These are phyloP conservation scores for Peronospora tabacina DNA, from an alignment of 352 stramenopile genomes.

Conservation along the genomic window DNA sequence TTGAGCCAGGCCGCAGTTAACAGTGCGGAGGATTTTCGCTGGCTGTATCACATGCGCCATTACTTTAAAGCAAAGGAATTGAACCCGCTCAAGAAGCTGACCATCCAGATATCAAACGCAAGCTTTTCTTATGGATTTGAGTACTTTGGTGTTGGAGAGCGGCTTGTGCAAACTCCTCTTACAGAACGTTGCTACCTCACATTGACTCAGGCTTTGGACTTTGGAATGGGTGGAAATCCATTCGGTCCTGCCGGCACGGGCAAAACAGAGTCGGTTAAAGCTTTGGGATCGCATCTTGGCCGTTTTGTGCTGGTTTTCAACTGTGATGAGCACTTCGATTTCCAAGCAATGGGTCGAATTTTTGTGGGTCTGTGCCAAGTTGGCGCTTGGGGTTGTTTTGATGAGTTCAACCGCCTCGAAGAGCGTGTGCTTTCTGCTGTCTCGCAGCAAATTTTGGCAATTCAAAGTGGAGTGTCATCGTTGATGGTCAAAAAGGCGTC, in stretches of 20 bases:
- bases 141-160: slow-evolving; percentile 98
- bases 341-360: slow-evolving; percentile 98
- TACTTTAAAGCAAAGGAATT: slow-evolving; percentile 88
- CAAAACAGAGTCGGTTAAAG: slow-evolving; percentile 99
- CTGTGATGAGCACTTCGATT: slow-evolving; percentile 99
- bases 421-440: slow-evolving; percentile 99
- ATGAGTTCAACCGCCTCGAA: slow-evolving; percentile 99
- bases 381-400: slow-evolving; percentile 99
- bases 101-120: slow-evolving; percentile 97
- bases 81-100: slow-evolving; percentile 88
- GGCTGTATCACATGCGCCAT: slow-evolving; percentile 99
- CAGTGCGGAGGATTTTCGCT: slow-evolving; percentile 93
- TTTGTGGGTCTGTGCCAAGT: slow-evolving; percentile 99
- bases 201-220: slow-evolving; percentile 98
- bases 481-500: slow-evolving; percentile 53
- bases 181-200: slow-evolving; percentile 99
- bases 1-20: slow-evolving; percentile 84
- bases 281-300: slow-evolving; percentile 96
- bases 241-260: slow-evolving; percentile 99
- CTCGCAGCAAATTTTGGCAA: slow-evolving; percentile 99
- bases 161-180: slow-evolving; percentile 98
- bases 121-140: slow-evolving; percentile 99
- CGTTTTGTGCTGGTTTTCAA: slow-evolving; percentile 99
- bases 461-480: slow-evolving; percentile 95
- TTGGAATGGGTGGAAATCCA: slow-evolving; percentile 97